Conservation (phyloP, 176 grass and related monocot species). For the Metroxylon sagu region DNA sequence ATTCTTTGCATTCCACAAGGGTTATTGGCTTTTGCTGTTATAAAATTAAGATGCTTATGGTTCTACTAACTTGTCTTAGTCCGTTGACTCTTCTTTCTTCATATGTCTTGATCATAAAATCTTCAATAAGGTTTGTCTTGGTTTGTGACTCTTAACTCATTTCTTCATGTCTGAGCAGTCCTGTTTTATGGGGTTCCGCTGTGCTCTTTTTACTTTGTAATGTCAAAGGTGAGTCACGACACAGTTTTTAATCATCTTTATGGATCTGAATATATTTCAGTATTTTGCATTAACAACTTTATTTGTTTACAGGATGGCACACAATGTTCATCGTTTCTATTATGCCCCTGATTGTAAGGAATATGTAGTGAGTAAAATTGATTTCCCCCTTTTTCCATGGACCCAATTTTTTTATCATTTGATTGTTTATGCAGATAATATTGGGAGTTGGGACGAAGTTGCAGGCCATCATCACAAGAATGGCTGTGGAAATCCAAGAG, state of each 20-base stretch:
- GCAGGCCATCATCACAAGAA: slow-evolving; percentile 87
- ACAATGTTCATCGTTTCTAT: slow-evolving; percentile 81
- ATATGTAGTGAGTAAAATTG: background rate
- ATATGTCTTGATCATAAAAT: too few relatives aligned
- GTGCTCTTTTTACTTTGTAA: slow-evolving; percentile 75
- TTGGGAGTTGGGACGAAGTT: slow-evolving; percentile 82
- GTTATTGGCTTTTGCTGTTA: too few relatives aligned
- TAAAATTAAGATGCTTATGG: too few relatives aligned
- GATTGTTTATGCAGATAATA: slow-evolving; percentile 48
- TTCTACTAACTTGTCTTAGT: too few relatives aligned
- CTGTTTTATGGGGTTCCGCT: slow-evolving; percentile 67
- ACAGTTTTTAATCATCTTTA: too few relatives aligned
- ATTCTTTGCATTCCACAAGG: too few relatives aligned
- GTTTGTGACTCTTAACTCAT: background rate
- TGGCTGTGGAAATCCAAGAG: slow-evolving; percentile 95
- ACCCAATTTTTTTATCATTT: too few relatives aligned
- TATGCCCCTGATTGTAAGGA: slow-evolving; percentile 63
- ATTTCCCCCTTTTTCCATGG: background rate
- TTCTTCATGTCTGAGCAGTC: slow-evolving; percentile 34
- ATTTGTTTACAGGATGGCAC: slow-evolving; percentile 48
- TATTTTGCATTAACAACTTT: background rate
- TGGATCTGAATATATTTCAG: too few relatives aligned
- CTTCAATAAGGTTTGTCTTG: too few relatives aligned
- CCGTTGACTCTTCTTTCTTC: too few relatives aligned
- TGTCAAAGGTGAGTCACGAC: slow-evolving; percentile 37